phyloP scores from a whole-genome alignment of 73 alveolate genomes.

The Paramecium sonneborni region DNA sequence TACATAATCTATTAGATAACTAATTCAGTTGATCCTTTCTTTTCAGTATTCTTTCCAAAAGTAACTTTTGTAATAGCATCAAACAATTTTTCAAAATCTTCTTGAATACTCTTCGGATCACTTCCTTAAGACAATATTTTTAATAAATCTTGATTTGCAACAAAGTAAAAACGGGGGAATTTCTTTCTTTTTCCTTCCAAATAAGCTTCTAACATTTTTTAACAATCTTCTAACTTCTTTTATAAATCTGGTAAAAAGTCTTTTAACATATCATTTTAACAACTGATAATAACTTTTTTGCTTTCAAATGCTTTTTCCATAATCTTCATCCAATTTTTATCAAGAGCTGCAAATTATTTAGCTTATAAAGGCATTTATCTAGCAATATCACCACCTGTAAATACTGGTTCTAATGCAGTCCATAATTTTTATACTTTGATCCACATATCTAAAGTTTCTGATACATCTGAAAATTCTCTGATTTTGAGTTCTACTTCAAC shows the following conservation, averaged over 20 bases:
- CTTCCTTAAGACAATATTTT: slow-evolving; percentile 98
- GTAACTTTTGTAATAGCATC: slow-evolving; percentile 99
- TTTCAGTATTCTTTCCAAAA: slow-evolving; percentile 94
- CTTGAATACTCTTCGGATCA: slow-evolving; percentile 94
- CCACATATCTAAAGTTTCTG: slow-evolving; percentile 99
- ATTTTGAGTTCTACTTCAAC: slow-evolving; percentile 88
- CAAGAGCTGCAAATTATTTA: slow-evolving; percentile 97
- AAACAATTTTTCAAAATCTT: slow-evolving; percentile 98
- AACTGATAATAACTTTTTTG: slow-evolving; percentile 96
- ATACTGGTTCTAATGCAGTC: slow-evolving; percentile 99
- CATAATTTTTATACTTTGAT: slow-evolving; percentile 99
- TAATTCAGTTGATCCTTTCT: slow-evolving; percentile 75
- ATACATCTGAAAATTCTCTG: slow-evolving; percentile 88
- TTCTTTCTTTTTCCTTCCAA: slow-evolving; percentile 99
- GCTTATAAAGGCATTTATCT: slow-evolving; percentile 99
- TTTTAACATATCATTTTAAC: slow-evolving; percentile 98
- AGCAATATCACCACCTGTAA: slow-evolving; percentile 99
- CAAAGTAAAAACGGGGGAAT: slow-evolving; percentile 99
- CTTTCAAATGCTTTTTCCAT: slow-evolving; percentile 99
- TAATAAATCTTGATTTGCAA: slow-evolving; percentile 97
- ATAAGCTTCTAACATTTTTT: slow-evolving; percentile 98
- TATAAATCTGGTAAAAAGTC: slow-evolving; percentile 95
- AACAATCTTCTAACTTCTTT: slow-evolving; percentile 98
- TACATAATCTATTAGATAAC: slow-evolving; percentile 85
- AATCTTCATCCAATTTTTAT: slow-evolving; percentile 99